Percentiles rank a stretch among this genome's conserved stretches.
These are phyloP conservation scores for Aspergillus pseudonomiae DNA, from an alignment of 2,329 filamentous ascomycete species.

Conservation along the genomic window DNA sequence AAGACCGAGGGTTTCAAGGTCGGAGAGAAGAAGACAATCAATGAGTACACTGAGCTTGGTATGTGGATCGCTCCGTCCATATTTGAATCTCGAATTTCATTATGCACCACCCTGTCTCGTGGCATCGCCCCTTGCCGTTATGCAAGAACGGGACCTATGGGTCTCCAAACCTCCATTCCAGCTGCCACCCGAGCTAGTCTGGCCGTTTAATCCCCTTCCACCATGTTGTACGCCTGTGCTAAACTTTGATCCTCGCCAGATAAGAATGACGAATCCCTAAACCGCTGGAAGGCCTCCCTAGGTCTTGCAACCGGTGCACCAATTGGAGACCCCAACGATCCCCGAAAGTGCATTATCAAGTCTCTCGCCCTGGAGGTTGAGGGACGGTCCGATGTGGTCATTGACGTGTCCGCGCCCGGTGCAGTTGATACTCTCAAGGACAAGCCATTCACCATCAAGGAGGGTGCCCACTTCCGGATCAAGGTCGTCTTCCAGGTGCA, in stretches of 20 bases:
- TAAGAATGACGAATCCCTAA: constrained; percentile 84
- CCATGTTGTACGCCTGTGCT: background rate
- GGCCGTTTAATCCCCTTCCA: background rate
- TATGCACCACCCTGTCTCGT: constrained; percentile 11
- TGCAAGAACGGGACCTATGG: constrained; percentile 3
- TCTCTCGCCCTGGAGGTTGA: constrained; percentile 85
- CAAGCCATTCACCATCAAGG: constrained; percentile 97
- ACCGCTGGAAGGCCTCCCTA: constrained; percentile 96
- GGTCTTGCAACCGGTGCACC: constrained; percentile 74
- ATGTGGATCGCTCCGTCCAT: constrained; percentile 39
- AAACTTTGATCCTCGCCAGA: constrained; percentile 48
- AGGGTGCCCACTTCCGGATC: constrained; percentile 92
- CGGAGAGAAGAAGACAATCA: constrained; percentile 96
- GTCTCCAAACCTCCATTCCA: background rate
- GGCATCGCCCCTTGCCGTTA: constrained; percentile 7
- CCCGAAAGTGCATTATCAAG: constrained; percentile 89
- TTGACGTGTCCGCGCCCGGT: constrained; percentile 77
- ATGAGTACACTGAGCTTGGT: constrained; percentile 94
- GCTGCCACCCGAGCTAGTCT: background rate
- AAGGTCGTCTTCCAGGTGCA: constrained; percentile 93
- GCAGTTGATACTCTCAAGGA: constrained; percentile 79
- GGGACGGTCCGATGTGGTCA: constrained; percentile 81
- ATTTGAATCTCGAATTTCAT: background rate
- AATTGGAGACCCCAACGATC: constrained; percentile 76
- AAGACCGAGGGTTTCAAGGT: constrained; percentile 97